Evolutionary conservation across 2,329 filamentous ascomycete species (phyloP).

Genomic region (Epichloe scottii): DNA sequence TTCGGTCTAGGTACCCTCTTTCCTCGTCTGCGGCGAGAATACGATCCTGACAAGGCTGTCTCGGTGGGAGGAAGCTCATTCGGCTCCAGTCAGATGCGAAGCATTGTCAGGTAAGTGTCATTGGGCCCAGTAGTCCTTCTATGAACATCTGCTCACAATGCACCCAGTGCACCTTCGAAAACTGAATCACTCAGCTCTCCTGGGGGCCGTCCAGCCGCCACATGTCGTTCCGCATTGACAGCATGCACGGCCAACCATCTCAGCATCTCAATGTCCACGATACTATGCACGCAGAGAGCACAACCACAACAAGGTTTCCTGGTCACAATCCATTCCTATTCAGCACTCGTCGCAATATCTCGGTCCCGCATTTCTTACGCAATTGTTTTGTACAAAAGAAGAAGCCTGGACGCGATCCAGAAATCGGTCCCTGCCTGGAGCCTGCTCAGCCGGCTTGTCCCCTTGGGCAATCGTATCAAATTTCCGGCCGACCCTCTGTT

Average conservation of each 20-base stretch:
- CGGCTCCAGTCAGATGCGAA: conserved; percentile 12
- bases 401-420: neutral
- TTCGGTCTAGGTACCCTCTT: conserved; percentile 32
- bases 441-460: neutral
- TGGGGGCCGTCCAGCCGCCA: conserved; percentile 9
- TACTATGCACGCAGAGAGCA: neutral
- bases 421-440: neutral
- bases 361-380: conserved; percentile 11
- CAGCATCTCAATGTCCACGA: conserved; percentile 1
- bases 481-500: conserved; percentile 7
- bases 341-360: conserved; percentile 19
- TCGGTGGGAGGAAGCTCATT: conserved; percentile 9
- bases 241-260: conserved; percentile 9
- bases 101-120: conserved; percentile 10
- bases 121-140: neutral
- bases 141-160: conserved; percentile 4
- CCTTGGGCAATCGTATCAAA: neutral
- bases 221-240: conserved; percentile 8
- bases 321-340: conserved; percentile 22
- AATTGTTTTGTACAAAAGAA: conserved; percentile 8
- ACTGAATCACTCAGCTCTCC: conserved; percentile 8
- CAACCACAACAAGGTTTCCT: neutral
- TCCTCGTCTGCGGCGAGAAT: conserved; percentile 27
- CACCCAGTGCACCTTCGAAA: neutral
- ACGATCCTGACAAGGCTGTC: conserved; percentile 21